Evolutionary conservation across 1,139 yeast species (phyloP).

Genomic region (Candida anutae): DNA sequence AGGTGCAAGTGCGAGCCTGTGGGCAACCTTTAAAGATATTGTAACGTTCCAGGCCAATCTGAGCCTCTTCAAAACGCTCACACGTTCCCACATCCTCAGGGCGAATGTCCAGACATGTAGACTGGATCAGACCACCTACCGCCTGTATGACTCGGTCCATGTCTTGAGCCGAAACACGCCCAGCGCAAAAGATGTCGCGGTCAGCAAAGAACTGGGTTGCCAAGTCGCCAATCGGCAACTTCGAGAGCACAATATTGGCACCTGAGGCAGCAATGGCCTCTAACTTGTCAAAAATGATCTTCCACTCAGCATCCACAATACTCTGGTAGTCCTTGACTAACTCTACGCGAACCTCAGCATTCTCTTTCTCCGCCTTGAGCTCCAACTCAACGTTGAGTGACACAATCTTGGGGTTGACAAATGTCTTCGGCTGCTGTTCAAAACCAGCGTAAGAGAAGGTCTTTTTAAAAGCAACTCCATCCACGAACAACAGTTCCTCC

Average conservation of each 20-base stretch:
- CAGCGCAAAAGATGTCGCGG: constrained; percentile 93
- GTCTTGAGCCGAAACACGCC: constrained; percentile 84
- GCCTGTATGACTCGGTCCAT: constrained; percentile 90
- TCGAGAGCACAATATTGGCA: constrained; percentile 87
- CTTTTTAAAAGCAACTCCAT: constrained; percentile 96
- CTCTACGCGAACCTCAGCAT: constrained; percentile 97
- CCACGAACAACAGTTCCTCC: constrained; percentile 82
- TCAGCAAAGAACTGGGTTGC: constrained; percentile 99
- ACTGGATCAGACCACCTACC: constrained; percentile 87
- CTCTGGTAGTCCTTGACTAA: constrained; percentile 92
- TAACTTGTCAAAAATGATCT: constrained; percentile 78
- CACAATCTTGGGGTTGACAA: constrained; percentile 72
- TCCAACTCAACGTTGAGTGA: constrained; percentile 89
- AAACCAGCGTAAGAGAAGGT: constrained; percentile 97
- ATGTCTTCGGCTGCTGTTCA: constrained; percentile 93
- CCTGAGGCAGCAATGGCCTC: constrained; percentile 79
- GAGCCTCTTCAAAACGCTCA: constrained; percentile 79
- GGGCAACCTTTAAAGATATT: constrained; percentile 92
- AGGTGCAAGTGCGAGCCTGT: constrained; percentile 85
- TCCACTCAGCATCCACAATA: constrained; percentile 98
- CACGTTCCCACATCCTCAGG: constrained; percentile 76
- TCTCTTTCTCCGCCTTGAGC: constrained; percentile 95
- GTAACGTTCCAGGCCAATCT: constrained; percentile 92
- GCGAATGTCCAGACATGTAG: constrained; percentile 76
- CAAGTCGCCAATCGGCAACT: constrained; percentile 94